These are phyloP conservation scores for Dicorynia guianensis DNA, from an alignment of 306 rosid genomes.

Conservation along the genomic window DNA sequence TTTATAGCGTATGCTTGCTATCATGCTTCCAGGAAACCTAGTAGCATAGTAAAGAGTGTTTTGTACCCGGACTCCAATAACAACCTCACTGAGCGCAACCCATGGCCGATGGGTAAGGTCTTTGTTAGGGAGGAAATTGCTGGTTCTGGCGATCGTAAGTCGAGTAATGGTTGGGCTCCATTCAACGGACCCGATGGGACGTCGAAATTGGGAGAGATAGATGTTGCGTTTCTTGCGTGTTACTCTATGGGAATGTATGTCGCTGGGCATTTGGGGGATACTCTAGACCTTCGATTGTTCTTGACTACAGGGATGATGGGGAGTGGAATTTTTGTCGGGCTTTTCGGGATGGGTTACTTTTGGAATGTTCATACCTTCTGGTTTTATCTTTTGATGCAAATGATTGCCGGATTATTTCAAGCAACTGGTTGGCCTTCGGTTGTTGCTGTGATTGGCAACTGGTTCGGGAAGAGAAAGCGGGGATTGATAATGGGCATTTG, in stretches of 20 bases:
- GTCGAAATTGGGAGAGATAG: conserved; percentile 73
- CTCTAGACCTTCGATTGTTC: conserved; percentile 68
- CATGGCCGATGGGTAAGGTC: conserved; percentile 46
- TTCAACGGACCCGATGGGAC: conserved; percentile 70
- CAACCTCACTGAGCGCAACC: conserved; percentile 14
- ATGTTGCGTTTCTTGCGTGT: conserved; percentile 73
- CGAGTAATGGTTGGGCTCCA: conserved; percentile 65
- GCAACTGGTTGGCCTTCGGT: conserved; percentile 95
- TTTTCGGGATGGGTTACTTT: conserved; percentile 82
- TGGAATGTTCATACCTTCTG: conserved; percentile 70
- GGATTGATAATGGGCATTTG: conserved; percentile 88
- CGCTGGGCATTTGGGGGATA: conserved; percentile 83
- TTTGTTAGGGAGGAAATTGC: conserved; percentile 28
- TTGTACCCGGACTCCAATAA: conserved; percentile 55
- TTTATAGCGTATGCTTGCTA: conserved; percentile 79
- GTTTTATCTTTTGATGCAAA: conserved; percentile 69
- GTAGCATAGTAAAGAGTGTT: conserved; percentile 73
- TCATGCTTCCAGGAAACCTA: conserved; percentile 83
- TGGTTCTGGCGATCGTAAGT: not conserved
- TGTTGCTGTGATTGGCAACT: conserved; percentile 84
- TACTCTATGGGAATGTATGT: conserved; percentile 76
- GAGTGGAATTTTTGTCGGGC: conserved; percentile 67
- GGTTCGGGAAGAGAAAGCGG: conserved; percentile 86
- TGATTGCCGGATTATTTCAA: conserved; percentile 81
- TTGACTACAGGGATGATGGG: conserved; percentile 73